phyloP scores from a whole-genome alignment of 345 rosid species.

The Mangifera indica region DNA sequence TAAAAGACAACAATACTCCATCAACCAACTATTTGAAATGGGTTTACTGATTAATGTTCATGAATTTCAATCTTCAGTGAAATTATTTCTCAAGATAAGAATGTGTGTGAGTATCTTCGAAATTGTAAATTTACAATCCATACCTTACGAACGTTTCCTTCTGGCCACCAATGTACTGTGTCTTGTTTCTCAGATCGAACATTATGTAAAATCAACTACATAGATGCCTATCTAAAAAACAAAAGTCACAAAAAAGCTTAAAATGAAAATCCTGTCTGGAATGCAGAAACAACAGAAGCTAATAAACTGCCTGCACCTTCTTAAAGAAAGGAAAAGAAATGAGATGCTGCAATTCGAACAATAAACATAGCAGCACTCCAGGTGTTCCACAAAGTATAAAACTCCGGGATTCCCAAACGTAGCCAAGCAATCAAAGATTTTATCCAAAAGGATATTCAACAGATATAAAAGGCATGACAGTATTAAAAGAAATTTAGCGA shows the following conservation, averaged over 20 bases:
- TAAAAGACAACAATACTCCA: neutral
- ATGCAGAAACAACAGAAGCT: neutral
- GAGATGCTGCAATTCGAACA: neutral
- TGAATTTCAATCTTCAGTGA: no score
- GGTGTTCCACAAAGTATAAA: neutral
- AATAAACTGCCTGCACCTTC: neutral
- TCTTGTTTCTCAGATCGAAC: constrained; percentile 69
- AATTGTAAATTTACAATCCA: no score
- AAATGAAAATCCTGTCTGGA: neutral
- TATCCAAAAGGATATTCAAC: neutral
- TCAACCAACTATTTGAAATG: neutral
- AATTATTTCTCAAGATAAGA: no score
- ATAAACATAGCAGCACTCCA: neutral
- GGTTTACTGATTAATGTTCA: no score
- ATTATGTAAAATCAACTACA: constrained; percentile 37
- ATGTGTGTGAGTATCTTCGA: no score
- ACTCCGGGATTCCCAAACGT: neutral
- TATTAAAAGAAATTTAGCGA: neutral
- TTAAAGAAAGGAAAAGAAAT: neutral
- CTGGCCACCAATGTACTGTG: constrained; percentile 73
- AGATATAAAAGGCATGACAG: neutral
- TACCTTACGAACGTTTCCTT: constrained; percentile 79
- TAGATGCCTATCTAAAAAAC: constrained; percentile 15
- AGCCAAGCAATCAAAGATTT: neutral
- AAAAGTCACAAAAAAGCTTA: neutral